Evolutionary conservation across 352 stramenopile species (phyloP).

Genomic region (Globisporangium alternatum): DNA sequence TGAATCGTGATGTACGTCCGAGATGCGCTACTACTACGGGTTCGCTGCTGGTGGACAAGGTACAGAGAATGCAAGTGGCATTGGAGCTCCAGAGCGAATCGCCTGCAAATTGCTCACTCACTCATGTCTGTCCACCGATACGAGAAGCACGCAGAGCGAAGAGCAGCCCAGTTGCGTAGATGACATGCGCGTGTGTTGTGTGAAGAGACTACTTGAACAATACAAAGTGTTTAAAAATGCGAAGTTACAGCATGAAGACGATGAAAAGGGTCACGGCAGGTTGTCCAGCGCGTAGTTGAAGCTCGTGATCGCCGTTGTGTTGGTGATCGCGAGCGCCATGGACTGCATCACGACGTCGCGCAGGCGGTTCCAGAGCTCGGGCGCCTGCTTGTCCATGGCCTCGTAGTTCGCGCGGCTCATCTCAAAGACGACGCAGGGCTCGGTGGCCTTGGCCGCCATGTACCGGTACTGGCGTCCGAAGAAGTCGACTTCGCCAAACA

Average conservation of each 20-base stretch:
- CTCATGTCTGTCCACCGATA: too few species aligned
- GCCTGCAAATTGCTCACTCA: too few species aligned
- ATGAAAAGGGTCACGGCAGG: not conserved
- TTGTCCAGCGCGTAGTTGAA: conserved; percentile 32
- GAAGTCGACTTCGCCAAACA: conserved; percentile 88
- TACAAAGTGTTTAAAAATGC: too few species aligned
- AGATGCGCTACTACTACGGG: too few species aligned
- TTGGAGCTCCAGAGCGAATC: too few species aligned
- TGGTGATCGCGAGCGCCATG: conserved; percentile 77
- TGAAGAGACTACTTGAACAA: too few species aligned
- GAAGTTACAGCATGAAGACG: not conserved
- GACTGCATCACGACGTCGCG: conserved; percentile 80
- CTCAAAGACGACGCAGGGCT: conserved; percentile 65
- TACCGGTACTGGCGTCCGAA: conserved; percentile 69
- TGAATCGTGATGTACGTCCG: too few species aligned
- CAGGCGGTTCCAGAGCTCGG: conserved; percentile 69
- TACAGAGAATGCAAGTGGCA: too few species aligned
- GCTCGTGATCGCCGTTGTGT: conserved; percentile 67
- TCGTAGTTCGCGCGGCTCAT: conserved; percentile 67
- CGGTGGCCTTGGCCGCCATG: conserved; percentile 50
- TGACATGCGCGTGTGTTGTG: too few species aligned
- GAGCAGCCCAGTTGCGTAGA: too few species aligned
- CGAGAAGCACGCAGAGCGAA: too few species aligned
- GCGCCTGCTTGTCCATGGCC: conserved; percentile 50
- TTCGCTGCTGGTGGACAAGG: too few species aligned